A percentile compares a stretch with the other conserved stretches of the same genome.
Conservation (phyloP, 73 alveolate species). For the Paramecium tetraurelia region DNA sequence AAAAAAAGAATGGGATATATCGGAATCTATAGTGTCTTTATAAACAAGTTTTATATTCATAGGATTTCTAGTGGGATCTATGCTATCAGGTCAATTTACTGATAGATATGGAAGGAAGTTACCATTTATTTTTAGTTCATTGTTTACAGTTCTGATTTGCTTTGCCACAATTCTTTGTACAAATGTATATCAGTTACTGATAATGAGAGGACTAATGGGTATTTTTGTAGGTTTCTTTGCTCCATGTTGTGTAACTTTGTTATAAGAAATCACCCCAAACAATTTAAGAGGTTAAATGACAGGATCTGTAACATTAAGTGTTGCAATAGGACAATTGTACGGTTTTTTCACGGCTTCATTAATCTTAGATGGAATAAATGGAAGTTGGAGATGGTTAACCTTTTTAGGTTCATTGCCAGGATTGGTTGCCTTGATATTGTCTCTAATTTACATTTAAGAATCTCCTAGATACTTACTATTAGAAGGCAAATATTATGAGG, state of each 20-base stretch:
- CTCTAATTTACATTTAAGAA: not conserved
- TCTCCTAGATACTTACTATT: conserved; percentile 46
- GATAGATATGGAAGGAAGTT: conserved; percentile 58
- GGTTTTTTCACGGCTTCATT: conserved; percentile 42
- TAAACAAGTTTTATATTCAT: conserved; percentile 55
- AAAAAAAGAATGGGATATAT: conserved; percentile 52
- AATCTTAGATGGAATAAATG: conserved; percentile 24
- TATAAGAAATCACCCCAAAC: conserved; percentile 54
- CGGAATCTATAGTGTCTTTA: conserved; percentile 1
- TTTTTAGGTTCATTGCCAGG: conserved; percentile 54
- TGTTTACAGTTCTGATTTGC: conserved; percentile 4
- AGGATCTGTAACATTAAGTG: conserved; percentile 55
- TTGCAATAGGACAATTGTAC: conserved; percentile 40
- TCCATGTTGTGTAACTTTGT: conserved; percentile 50
- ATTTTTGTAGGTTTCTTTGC: conserved; percentile 58
- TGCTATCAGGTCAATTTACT: conserved; percentile 53
- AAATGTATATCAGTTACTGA: conserved; percentile 14
- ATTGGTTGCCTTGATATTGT: not conserved
- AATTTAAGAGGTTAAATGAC: conserved; percentile 46
- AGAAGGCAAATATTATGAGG: conserved; percentile 31
- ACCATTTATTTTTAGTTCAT: conserved; percentile 24
- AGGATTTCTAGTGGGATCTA: conserved; percentile 58
- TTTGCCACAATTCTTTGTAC: conserved; percentile 37
- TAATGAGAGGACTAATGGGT: conserved; percentile 55
- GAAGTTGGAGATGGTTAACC: conserved; percentile 53